Percentiles rank a stretch among this genome's conserved stretches.
These are phyloP conservation scores for Phialophora tarda DNA, from an alignment of 2,329 filamentous ascomycete genomes.

Conservation along the genomic window DNA sequence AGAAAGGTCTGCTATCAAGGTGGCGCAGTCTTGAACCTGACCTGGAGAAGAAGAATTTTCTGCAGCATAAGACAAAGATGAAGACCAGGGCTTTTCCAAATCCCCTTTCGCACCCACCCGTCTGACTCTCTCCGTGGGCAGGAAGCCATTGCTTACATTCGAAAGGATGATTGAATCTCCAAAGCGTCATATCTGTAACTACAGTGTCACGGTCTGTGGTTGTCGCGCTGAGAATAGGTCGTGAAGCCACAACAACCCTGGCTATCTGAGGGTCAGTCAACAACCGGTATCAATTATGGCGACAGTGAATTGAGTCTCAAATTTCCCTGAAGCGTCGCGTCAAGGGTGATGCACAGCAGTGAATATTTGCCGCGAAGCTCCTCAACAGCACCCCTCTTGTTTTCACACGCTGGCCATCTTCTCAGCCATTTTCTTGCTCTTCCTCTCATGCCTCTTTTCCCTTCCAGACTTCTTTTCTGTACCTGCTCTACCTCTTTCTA, in stretches of 20 bases:
- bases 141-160: not conserved
- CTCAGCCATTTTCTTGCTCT: not conserved
- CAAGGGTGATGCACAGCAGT: not conserved
- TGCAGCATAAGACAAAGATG: not conserved
- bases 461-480: not conserved
- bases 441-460: not conserved
- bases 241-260: not conserved
- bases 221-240: not conserved
- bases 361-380: not conserved
- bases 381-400: not conserved
- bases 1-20: not conserved
- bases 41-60: constrained; percentile 1
- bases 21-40: not conserved
- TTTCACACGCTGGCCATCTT: not conserved
- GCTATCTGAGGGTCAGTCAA: not conserved
- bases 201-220: not conserved
- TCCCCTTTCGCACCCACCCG: not conserved
- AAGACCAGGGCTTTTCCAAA: not conserved
- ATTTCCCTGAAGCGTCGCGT: not conserved
- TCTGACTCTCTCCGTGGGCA: not conserved
- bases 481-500: not conserved
- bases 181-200: not conserved
- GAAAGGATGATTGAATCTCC: not conserved
- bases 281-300: not conserved
- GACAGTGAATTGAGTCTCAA: too few species aligned